These are phyloP conservation scores for Yamadazyma takamatsuzukensis DNA, from an alignment of 805 yeast genomes.

Conservation along the genomic window DNA sequence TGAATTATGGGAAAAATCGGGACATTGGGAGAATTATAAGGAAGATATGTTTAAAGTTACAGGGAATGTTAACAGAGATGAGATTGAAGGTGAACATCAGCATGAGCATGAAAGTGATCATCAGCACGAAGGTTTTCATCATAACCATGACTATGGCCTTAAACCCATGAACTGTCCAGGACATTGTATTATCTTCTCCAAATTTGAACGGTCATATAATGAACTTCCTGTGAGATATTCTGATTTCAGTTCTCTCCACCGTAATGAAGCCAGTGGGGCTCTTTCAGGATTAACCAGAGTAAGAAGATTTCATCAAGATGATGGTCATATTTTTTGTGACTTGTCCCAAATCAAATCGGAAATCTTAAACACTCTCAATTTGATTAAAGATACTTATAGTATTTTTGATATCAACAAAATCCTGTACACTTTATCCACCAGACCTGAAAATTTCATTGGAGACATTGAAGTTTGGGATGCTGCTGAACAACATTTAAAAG, in stretches of 20 bases:
- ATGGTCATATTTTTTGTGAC: slow-evolving; percentile 93
- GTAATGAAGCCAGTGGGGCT: slow-evolving; percentile 95
- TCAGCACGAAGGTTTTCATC: not conserved
- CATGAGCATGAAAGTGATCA: slow-evolving; percentile 4
- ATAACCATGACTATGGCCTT: slow-evolving; percentile 58
- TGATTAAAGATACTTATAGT: slow-evolving; percentile 71
- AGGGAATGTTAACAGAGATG: slow-evolving; percentile 23
- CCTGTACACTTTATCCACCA: slow-evolving; percentile 69
- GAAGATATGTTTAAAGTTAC: slow-evolving; percentile 92
- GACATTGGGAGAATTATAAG: slow-evolving; percentile 94
- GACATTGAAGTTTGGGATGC: slow-evolving; percentile 70
- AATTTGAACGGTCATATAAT: slow-evolving; percentile 73
- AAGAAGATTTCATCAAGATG: slow-evolving; percentile 95
- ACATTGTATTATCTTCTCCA: slow-evolving; percentile 79
- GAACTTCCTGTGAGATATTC: slow-evolving; percentile 84
- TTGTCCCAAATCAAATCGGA: slow-evolving; percentile 72
- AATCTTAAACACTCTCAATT: slow-evolving; percentile 63
- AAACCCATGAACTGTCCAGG: slow-evolving; percentile 98
- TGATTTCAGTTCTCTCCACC: slow-evolving; percentile 88
- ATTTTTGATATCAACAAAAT: slow-evolving; percentile 65
- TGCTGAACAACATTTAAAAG: slow-evolving; percentile 69
- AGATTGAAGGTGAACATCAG: slow-evolving; percentile 3
- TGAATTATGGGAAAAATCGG: slow-evolving; percentile 83
- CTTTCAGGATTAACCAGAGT: slow-evolving; percentile 90
- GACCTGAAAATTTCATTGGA: slow-evolving; percentile 74